These are phyloP conservation scores for Pachysandra terminalis DNA, from an alignment of 164 flowering plant genomes.

Conservation along the genomic window DNA sequence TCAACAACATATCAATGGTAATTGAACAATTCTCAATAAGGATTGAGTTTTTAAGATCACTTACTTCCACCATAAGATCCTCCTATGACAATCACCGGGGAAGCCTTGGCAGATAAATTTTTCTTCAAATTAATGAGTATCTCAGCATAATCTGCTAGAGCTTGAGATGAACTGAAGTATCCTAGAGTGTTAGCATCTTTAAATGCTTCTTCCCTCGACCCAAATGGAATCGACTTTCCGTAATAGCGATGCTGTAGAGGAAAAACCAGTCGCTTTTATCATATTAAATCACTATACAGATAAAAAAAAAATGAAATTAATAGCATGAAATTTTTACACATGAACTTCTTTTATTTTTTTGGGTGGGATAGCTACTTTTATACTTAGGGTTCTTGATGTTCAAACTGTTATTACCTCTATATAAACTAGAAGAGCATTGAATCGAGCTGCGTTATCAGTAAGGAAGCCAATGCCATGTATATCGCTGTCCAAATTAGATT, in stretches of 20 bases:
- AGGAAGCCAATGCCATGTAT: not conserved
- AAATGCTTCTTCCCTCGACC: conserved; percentile 34
- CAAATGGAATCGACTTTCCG: conserved; percentile 57
- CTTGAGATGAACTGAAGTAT: conserved; percentile 72
- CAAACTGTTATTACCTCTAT: conserved; percentile 17
- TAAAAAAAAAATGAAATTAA: too few relatives aligned
- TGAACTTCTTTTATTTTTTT: too few relatives aligned
- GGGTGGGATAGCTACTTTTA: too few relatives aligned
- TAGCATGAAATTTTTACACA: too few relatives aligned
- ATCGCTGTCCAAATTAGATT: not conserved
- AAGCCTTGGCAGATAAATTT: conserved; percentile 33
- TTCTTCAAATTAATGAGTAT: conserved; percentile 41
- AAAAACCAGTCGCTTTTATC: too few relatives aligned
- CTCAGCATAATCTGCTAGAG: conserved; percentile 72
- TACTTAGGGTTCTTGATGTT: too few relatives aligned
- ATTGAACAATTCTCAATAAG: not conserved
- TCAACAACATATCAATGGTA: not conserved
- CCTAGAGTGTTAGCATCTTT: conserved; percentile 44
- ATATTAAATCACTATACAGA: too few relatives aligned
- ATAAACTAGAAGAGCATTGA: conserved; percentile 18
- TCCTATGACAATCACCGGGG: conserved; percentile 63
- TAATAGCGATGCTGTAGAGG: conserved; percentile 59
- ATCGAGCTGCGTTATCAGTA: conserved; percentile 14
- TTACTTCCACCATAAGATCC: conserved; percentile 82
- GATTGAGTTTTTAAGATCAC: not conserved